Conservation (phyloP, 129 eudicot species). For the Helichrysum umbraculigerum region DNA sequence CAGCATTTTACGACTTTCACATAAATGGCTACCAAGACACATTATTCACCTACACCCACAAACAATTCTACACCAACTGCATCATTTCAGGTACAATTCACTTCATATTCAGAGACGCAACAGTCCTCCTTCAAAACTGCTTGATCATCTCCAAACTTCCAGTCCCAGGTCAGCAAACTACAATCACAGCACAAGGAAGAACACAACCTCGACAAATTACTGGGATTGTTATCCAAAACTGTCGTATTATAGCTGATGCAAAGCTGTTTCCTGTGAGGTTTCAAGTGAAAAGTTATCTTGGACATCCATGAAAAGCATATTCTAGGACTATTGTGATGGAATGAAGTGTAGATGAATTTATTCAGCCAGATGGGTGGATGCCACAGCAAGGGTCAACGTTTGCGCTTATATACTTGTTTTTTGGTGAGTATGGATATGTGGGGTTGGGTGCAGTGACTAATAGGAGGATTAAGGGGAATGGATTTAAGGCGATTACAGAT, state of each 20-base stretch:
- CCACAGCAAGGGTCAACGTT: not conserved
- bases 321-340: slow-evolving; percentile 18
- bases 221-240: slow-evolving; percentile 15
- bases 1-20: slow-evolving; percentile 9
- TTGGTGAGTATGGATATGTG: slow-evolving; percentile 14
- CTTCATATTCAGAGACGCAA: not conserved
- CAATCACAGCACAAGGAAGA: slow-evolving; percentile 15
- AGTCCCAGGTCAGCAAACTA: too few relatives aligned
- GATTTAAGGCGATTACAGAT: slow-evolving; percentile 9
- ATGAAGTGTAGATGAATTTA: not conserved
- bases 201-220: not conserved
- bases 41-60: slow-evolving; percentile 10
- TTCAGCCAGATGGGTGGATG: slow-evolving; percentile 13
- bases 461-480: slow-evolving; percentile 10
- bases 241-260: not conserved
- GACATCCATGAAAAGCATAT: slow-evolving; percentile 7
- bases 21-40: slow-evolving; percentile 16
- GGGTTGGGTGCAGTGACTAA: not conserved
- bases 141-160: slow-evolving; percentile 3
- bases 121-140: slow-evolving; percentile 11
- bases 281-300: slow-evolving; percentile 7
- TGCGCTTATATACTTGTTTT: not conserved
- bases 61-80: slow-evolving; percentile 4
- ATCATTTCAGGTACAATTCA: slow-evolving; percentile 7
- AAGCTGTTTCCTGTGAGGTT: slow-evolving; percentile 3